Base-by-base conservation (phyloP, 1,284 basidiomycete species). In the Athelia sp. region DNA sequence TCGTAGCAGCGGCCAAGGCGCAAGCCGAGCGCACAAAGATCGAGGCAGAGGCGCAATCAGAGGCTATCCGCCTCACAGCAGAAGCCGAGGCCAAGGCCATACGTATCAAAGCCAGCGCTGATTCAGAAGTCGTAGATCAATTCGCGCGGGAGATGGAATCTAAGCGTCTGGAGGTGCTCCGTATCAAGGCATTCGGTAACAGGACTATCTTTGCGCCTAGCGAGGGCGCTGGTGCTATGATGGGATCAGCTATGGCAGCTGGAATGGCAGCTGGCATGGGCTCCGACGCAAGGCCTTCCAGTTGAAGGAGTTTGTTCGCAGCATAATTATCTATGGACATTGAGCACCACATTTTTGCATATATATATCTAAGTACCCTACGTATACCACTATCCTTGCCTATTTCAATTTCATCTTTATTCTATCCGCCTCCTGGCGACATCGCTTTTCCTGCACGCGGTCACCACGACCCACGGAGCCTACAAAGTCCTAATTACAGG, bases 131-230 rank as follows among this genome's bases (percentile, higher is more conserved):
- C 21, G 55, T 66, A 18, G 82, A 89, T 57, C 65, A 70, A 47
- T 90, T 86, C 60, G 87, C 87, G 4, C 75, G 82, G 43, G 85
- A 89, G 68, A 89, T 89, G 85, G 77, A 79, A 61, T 59, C 86
- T 51, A 70, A 80, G 38, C 70, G 87, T 43, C 68, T 83, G 52
- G 88, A 90, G 50, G 76, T 90, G 24, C 58, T 69, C 34, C 74
- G 81, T 45, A 72, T 89, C 23, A 59, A 67, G 46, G 86, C 87
- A 3, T 90, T 79, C 58, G 88, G 87, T 4, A 61, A 75, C 45
- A 84, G 73, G 68, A 78, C 88, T 0, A 66, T 90, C 13, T 90
- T 90, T 62, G 85, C 81, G 4, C 83, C 87, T 4, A 69, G 73
- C 1, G 83, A 86, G 6, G 75, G 74, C 10, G 60, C 74, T 15